Conservation (phyloP, 257 asterid genomes). For the Nicotiana paniculata region DNA sequence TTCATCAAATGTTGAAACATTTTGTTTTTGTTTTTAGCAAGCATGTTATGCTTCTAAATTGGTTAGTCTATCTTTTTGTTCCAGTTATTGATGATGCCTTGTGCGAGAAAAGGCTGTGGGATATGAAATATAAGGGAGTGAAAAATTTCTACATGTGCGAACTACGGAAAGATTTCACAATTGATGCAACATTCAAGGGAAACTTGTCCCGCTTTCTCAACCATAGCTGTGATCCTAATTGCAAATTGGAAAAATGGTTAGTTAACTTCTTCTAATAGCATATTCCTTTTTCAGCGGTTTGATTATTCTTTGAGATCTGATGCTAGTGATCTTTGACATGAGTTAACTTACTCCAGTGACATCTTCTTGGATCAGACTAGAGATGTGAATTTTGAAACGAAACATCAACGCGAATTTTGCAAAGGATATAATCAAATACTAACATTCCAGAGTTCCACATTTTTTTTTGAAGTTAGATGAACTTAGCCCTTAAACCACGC, state of each 20-base stretch:
- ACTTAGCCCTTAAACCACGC: not conserved
- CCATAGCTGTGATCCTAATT: constrained; percentile 91
- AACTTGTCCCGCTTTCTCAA: constrained; percentile 84
- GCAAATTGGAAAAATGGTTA: constrained; percentile 91
- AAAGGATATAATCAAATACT: not conserved
- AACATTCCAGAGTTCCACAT: not conserved
- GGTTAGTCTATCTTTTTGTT: constrained; percentile 13
- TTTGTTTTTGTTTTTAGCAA: not conserved
- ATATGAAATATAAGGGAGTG: constrained; percentile 68
- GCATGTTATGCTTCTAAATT: not conserved
- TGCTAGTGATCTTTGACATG: not conserved
- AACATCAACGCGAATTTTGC: not conserved
- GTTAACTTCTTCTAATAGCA: constrained; percentile 21
- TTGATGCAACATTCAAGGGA: constrained; percentile 94
- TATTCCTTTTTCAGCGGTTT: not conserved
- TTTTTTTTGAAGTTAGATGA: not conserved
- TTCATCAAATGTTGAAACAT: not conserved
- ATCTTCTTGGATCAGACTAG: not conserved
- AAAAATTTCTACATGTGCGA: constrained; percentile 94
- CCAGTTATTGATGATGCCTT: constrained; percentile 83
- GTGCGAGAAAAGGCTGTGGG: constrained; percentile 92
- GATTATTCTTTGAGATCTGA: not conserved
- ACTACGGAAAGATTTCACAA: constrained; percentile 76
- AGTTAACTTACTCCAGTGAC: not conserved
- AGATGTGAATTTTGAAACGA: not conserved